Evolutionary conservation across 129 eudicot species (phyloP), one percentile per base, ranked within the genome.

Genomic region (Glebionis coronaria): DNA sequence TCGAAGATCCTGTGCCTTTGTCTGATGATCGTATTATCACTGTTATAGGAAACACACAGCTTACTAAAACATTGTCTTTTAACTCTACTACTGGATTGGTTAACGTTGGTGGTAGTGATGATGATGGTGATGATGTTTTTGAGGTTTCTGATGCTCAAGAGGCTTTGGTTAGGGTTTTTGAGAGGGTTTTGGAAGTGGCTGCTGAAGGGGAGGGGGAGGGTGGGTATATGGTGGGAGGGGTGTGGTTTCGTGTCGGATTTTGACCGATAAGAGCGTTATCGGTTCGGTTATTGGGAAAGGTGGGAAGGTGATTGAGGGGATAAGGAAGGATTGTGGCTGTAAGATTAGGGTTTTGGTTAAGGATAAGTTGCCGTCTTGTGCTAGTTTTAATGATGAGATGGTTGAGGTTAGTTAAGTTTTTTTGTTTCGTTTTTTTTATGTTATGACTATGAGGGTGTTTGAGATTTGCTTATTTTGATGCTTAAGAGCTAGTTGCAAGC

Each of bases 271-370:
- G 69, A 73, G 72, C 57, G 77, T 81, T 4, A 84, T 77, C 9
- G 90, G 96, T 18, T 77, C 90, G 3, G 87, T 91, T 16, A 91
- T 91, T 12, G 96, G 98, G 52, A 91, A 83, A 72, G 90, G 91
- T 10, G 98, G 96, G 79, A 83, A 79, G 50, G 85, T 81, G 42
- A 74, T 91, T 47, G 91, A 82, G 82, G 85, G 73, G 64, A 76
- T 91, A 44, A 88, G 83, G 78, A 81, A 72, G 68, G 96, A 91
- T 8, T 81, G 77, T 64, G 87, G 94, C 3, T 80, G 87, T 66
- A 91, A 63, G 67, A 64, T 91, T 71, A 78, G 79, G 82, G 73
- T 91, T 67, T 73, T 91, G 73, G 56, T 15, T 58, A 47, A 56
- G 0, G 82, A 81, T 18, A 79, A 71, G 20, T 44, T 81, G 65